Evolutionary conservation across 306 rosid genomes (phyloP).

Genomic region (Bauhinia variegata): DNA sequence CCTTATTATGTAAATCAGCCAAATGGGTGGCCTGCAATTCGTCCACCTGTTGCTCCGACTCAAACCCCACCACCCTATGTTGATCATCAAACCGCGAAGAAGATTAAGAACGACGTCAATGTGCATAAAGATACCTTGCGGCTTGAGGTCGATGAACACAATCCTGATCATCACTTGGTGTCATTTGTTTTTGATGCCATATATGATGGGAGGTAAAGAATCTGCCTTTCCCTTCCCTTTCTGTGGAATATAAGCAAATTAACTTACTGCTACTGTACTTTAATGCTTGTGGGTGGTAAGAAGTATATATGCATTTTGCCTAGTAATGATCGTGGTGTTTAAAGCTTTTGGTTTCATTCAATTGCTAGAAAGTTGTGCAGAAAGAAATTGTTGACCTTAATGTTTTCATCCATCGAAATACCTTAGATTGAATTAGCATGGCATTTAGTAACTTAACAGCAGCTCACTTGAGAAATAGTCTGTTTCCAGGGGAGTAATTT

Average conservation of each 20-base stretch:
- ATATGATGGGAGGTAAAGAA: conserved; percentile 73
- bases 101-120: conserved; percentile 76
- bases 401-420: neutral
- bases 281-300: neutral
- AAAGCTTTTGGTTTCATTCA: neutral
- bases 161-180: conserved; percentile 70
- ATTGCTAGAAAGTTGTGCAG: neutral
- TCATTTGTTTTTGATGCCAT: conserved; percentile 85
- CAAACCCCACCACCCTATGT: conserved; percentile 63
- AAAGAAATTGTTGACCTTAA: neutral
- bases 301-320: neutral
- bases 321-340: neutral
- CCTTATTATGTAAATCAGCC: conserved; percentile 58
- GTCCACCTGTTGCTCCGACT: conserved; percentile 35
- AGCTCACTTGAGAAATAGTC: neutral
- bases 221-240: neutral
- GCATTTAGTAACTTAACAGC: neutral
- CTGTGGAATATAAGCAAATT: neutral
- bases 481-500: neutral
- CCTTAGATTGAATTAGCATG: neutral
- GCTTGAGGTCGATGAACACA: conserved; percentile 57
- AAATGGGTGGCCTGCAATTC: conserved; percentile 52
- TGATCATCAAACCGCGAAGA: conserved; percentile 80
- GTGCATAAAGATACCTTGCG: conserved; percentile 73
- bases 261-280: neutral